Conservation (phyloP, 441 rosid species). For the Erysimum cheiri region DNA sequence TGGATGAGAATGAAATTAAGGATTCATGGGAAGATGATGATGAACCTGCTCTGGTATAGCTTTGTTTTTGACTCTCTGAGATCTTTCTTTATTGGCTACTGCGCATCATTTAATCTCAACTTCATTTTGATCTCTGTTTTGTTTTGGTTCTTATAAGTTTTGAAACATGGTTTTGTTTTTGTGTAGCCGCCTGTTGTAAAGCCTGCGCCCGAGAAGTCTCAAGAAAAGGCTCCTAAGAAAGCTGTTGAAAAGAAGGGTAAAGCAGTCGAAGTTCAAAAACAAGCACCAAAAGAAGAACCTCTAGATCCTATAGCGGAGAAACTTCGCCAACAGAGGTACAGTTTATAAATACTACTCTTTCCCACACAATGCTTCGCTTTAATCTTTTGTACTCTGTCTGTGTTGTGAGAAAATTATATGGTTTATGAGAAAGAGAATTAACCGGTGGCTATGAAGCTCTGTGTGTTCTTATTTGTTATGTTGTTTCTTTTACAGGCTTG, state of each 20-base stretch:
- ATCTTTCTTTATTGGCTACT: not conserved
- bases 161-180: not conserved
- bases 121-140: not conserved
- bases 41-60: slow-evolving; percentile 74
- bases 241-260: slow-evolving; percentile 62
- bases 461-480: slow-evolving; percentile 22
- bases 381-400: not conserved
- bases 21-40: slow-evolving; percentile 99
- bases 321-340: slow-evolving; percentile 82
- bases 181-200: slow-evolving; percentile 55
- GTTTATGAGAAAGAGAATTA: not conserved
- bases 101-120: not conserved
- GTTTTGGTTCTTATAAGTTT: no score
- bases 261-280: slow-evolving; percentile 42
- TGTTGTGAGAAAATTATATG: not conserved
- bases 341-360: not conserved
- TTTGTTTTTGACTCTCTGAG: not conserved
- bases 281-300: slow-evolving; percentile 48
- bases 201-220: slow-evolving; percentile 54
- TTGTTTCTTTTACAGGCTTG: slow-evolving; percentile 60
- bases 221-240: slow-evolving; percentile 59
- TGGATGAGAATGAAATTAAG: slow-evolving; percentile 79
- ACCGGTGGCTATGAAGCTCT: not conserved
- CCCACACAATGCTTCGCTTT: not conserved
- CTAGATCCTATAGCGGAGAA: slow-evolving; percentile 80